Base-by-base conservation (phyloP, 2,329 filamentous ascomycete species). In the Ophiostoma perfectum region DNA sequence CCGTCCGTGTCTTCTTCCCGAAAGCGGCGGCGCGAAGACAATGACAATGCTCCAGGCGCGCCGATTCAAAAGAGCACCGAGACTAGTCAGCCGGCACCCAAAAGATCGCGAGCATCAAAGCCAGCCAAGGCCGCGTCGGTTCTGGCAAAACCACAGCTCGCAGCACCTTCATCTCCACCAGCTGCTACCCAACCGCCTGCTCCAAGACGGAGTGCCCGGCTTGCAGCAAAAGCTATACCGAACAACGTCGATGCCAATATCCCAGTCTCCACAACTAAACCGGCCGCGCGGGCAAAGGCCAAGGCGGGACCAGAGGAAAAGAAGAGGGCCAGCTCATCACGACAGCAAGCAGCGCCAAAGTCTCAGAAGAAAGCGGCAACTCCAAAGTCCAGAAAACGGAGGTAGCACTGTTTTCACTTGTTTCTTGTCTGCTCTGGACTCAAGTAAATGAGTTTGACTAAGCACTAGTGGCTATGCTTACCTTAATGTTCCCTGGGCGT, bases 11-110 rank as follows among this genome's bases (percentile, higher is more conserved):
- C 49, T 52, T 16, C 49, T 27, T 55, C 49, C n/a, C 18, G n/a
- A 55, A 55, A 55, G 49, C 49, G n/a, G 49, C n/a, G 27, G n/a
- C 49, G 49, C n/a, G n/a, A 55, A 9, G 49, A 55, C n/a, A 16
- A 27, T 18, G 49, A 27, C 3, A 9, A 27, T 11, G 11, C 8
- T 27, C 27, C 27, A 27, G 27, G 27, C 27, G n/a, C n/a, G 9
- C n/a, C 47, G 3, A 52, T 55, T 55, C n/a, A 7, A 55, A 8
- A 55, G 49, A 27, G 14, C n/a, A 27, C n/a, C n/a, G 49, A 55
- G n/a, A 7, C 7, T 9, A n/a, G n/a, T 7, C 8, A 55, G 49
- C 49, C n/a, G 4, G n/a, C n/a, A 4, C n/a, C 49, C 7, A 55
- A 55, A 18, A 55, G 49, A 55, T 18, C n/a, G 8, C 49, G 49